Evolutionary conservation across 2,329 filamentous ascomycete genomes (phyloP).

Genomic region (Balansia obtecta): DNA sequence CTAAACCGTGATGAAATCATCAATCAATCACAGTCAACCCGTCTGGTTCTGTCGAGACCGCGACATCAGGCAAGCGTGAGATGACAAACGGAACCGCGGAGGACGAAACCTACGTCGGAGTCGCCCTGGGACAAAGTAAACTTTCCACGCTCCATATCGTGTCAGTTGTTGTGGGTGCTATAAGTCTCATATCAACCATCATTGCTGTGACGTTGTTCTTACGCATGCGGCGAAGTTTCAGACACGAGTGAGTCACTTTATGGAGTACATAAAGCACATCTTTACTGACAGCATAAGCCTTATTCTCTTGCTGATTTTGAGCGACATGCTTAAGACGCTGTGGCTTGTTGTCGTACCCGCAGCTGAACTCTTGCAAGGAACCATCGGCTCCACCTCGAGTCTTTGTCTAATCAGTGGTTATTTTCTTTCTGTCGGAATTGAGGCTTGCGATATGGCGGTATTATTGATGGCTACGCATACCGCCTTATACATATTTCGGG

Average conservation of each 20-base stretch:
- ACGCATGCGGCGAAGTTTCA: conserved; percentile 60
- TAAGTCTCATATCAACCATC: conserved; percentile 45
- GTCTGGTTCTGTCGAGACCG: background rate
- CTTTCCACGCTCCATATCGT: conserved; percentile 11
- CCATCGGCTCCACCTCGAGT: conserved; percentile 33
- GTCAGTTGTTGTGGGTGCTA: conserved; percentile 28
- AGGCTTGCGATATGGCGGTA: conserved; percentile 59
- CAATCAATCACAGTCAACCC: background rate
- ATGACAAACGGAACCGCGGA: background rate
- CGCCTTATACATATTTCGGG: conserved; percentile 55
- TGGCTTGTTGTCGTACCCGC: conserved; percentile 57
- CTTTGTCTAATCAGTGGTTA: conserved; percentile 62
- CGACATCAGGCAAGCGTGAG: background rate
- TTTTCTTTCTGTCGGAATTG: conserved; percentile 52
- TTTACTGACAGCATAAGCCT: conserved; percentile 32
- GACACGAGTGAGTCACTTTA: conserved; percentile 36
- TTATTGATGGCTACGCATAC: conserved; percentile 64
- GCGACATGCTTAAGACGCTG: conserved; percentile 57
- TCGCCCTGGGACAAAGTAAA: background rate
- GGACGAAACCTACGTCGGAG: background rate
- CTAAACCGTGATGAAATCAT: no score
- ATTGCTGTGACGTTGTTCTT: conserved; percentile 59
- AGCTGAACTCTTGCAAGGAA: conserved; percentile 40
- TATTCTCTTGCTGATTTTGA: conserved; percentile 61
- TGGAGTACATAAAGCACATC: background rate